Conservation (phyloP, 495 filamentous ascomycete genomes). For the Halenospora varia region DNA sequence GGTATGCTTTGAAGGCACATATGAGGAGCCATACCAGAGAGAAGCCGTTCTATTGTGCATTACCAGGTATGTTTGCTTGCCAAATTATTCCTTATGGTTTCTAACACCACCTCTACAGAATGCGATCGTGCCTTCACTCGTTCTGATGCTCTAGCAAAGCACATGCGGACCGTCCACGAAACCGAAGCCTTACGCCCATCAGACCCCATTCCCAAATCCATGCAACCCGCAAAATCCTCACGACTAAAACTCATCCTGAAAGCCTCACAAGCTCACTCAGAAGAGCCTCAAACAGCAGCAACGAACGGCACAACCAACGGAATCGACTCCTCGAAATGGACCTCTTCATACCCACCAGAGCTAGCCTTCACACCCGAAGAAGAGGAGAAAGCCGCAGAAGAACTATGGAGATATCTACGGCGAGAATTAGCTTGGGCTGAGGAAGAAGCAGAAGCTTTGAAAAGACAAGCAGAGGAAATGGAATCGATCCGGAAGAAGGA, state of each 20-base stretch:
- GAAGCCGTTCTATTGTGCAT: conserved; percentile 94
- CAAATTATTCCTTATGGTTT: background rate
- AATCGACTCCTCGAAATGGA: conserved; percentile 41
- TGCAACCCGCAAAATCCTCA: conserved; percentile 51
- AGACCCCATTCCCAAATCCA: conserved; percentile 75
- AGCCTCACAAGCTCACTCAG: conserved; percentile 45
- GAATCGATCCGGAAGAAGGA: conserved; percentile 67
- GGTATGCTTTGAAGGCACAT: conserved; percentile 91
- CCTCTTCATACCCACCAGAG: conserved; percentile 21
- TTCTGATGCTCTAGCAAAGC: conserved; percentile 94
- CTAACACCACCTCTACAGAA: conserved; percentile 49
- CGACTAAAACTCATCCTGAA: conserved; percentile 65
- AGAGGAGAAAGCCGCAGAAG: conserved; percentile 58
- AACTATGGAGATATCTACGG: conserved; percentile 70
- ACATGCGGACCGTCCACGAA: conserved; percentile 98
- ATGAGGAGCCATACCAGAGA: conserved; percentile 97
- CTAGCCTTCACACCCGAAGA: conserved; percentile 65
- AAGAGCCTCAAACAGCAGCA: conserved; percentile 38
- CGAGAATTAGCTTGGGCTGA: conserved; percentile 79
- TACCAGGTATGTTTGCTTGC: conserved; percentile 63
- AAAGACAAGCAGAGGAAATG: conserved; percentile 57
- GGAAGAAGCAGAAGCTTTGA: conserved; percentile 60
- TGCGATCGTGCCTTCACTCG: conserved; percentile 97
- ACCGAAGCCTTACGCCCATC: conserved; percentile 85
- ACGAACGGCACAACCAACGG: conserved; percentile 51